Percentiles rank a stretch among this genome's conserved stretches.
These are phyloP conservation scores for Trichoderma erinaceum DNA, from an alignment of 495 filamentous ascomycete genomes.

Conservation along the genomic window DNA sequence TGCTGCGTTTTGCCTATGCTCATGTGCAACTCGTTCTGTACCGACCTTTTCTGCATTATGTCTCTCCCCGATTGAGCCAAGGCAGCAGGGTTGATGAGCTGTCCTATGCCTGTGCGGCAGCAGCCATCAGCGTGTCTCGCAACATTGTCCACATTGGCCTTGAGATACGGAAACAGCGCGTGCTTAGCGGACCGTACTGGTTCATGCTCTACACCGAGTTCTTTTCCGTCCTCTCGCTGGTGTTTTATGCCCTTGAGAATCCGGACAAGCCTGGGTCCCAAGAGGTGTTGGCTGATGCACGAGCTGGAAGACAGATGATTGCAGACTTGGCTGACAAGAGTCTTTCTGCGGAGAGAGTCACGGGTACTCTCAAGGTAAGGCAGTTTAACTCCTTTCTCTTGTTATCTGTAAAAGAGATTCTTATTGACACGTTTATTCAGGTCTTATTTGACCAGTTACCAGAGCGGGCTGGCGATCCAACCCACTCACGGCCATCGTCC, in stretches of 20 bases:
- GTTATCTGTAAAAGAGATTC: slow-evolving; percentile 2
- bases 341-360: slow-evolving; percentile 81
- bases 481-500: slow-evolving; percentile 25
- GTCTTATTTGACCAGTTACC: slow-evolving; percentile 77
- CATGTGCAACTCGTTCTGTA: slow-evolving; percentile 96
- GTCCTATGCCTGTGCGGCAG: slow-evolving; percentile 87
- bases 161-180: slow-evolving; percentile 76
- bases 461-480: slow-evolving; percentile 49
- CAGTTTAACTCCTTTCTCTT: neutral
- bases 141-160: slow-evolving; percentile 91
- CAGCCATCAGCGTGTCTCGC: slow-evolving; percentile 82
- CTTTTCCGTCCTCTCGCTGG: slow-evolving; percentile 82
- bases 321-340: slow-evolving; percentile 72
- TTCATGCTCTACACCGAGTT: slow-evolving; percentile 95
- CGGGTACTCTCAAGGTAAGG: slow-evolving; percentile 62
- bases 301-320: slow-evolving; percentile 76
- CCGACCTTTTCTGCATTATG: slow-evolving; percentile 90
- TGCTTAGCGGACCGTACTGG: slow-evolving; percentile 91
- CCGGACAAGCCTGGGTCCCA: slow-evolving; percentile 68
- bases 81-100: slow-evolving; percentile 71
- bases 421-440: slow-evolving; percentile 33
- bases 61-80: slow-evolving; percentile 60
- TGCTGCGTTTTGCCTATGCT: slow-evolving; percentile 79
- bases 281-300: slow-evolving; percentile 76
- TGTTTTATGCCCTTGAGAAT: slow-evolving; percentile 90